Base-by-base conservation (phyloP, 495 filamentous ascomycete genomes). In the Trichoderma erinaceum region DNA sequence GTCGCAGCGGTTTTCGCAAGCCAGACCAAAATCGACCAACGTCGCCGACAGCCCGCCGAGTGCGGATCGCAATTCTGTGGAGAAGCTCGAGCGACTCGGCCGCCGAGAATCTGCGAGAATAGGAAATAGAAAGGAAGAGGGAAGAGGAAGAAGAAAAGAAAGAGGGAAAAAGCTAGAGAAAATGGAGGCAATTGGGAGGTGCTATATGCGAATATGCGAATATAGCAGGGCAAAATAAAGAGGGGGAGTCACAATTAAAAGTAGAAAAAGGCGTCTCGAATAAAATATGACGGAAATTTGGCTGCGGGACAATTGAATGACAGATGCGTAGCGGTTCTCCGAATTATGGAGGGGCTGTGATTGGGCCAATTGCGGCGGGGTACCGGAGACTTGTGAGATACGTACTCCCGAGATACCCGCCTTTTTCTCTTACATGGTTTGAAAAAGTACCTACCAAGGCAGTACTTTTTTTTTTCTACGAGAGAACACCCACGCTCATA, bases 11-110 rank as follows among this genome's bases (percentile, higher is more conserved):
- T 52, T 52, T 52, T 52, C 48, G 23, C 56, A 27, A 32, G 56
- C 56, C 23, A 61, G 56, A 4, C 56, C n/a, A 61, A 61, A 18
- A 11, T 61, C 56, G 23, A 61, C 56, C 23, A 61, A 61, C 27
- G 27, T 7, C 56, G 23, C 56, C 56, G 56, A 61, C 56, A 61
- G 56, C n/a, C 56, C 56, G 56, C 56, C 56, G 56, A 61, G 56
- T 29, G 56, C 56, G 56, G 56, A 21, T 61, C 56, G 56, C 56
- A 61, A 61, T 2, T 32, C 16, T 61, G 56, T 32, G 10, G 27
- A 61, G 56, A 56, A n/a, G 16, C 5, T 61, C 56, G 48, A 21
- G 48, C 48, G 50, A 56, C n/a, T 61, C 56, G 11, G 5, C 11
- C 56, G 56, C 56, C 23, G 27, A 35, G 43, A 18, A 25, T 11